phyloP scores from a whole-genome alignment of 2,329 filamentous ascomycete species.

The Stagonosporopsis rhizophila region DNA sequence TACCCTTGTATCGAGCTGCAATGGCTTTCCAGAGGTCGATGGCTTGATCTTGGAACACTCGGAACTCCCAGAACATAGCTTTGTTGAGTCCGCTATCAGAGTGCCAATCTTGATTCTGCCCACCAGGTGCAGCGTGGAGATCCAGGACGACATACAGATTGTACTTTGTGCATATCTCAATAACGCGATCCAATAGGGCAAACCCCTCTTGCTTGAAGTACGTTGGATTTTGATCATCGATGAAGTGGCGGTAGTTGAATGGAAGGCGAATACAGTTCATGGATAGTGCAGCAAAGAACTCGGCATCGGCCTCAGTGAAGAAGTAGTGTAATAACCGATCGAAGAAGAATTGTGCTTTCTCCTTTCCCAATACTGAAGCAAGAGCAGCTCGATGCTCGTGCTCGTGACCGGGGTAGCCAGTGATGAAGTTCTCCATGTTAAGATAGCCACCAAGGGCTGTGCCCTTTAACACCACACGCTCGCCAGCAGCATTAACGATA shows the following conservation, averaged over 20 bases:
- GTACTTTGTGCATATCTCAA: conserved; percentile 13
- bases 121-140: conserved; percentile 24
- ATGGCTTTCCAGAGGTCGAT: conserved; percentile 21
- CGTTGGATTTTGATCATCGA: conserved; percentile 10
- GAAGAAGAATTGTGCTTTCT: conserved; percentile 25
- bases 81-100: conserved; percentile 19
- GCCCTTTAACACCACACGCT: conserved; percentile 25
- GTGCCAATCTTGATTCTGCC: conserved; percentile 30
- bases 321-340: conserved; percentile 25
- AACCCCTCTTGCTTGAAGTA: conserved; percentile 12
- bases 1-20: conserved; percentile 16
- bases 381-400: conserved; percentile 21
- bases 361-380: conserved; percentile 15
- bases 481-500: conserved; percentile 20
- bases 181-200: conserved; percentile 5
- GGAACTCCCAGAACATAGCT: conserved; percentile 26
- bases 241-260: conserved; percentile 17
- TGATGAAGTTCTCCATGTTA: conserved; percentile 31
- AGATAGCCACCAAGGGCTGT: conserved; percentile 23
- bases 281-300: conserved; percentile 22
- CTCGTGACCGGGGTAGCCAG: conserved; percentile 24
- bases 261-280: conserved; percentile 15
- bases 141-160: conserved; percentile 25
- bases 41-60: conserved; percentile 20
- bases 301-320: conserved; percentile 23